Evolutionary conservation across 352 stramenopile genomes (phyloP).

Genomic region (Globisporangium perplexum): DNA sequence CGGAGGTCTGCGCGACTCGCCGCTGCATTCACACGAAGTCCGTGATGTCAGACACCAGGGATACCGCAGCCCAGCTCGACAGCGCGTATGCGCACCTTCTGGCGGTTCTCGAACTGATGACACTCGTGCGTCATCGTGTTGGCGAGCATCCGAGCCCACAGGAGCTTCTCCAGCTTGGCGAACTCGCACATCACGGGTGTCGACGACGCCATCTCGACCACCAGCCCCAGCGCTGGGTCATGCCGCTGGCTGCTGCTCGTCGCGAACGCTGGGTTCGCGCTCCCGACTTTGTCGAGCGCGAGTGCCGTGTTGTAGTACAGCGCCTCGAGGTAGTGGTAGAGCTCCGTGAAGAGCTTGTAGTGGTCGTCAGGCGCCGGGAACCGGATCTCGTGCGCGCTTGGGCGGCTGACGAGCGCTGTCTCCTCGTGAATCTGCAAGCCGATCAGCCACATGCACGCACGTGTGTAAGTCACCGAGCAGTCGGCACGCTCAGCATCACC

Average conservation of each 20-base stretch:
- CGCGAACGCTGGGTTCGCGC: not conserved
- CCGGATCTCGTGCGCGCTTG: not conserved
- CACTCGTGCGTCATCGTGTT: conserved; percentile 3
- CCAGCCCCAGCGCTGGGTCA: not conserved
- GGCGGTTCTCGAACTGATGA: not conserved
- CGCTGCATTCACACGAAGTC: not conserved
- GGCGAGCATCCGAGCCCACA: not conserved
- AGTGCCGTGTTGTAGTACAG: not conserved
- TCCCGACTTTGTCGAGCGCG: not conserved
- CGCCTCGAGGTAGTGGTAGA: conserved; percentile 2
- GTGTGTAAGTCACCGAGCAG: not conserved
- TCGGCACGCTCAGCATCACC: not conserved
- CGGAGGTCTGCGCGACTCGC: not conserved
- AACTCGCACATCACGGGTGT: conserved; percentile 1
- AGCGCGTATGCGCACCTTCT: not conserved
- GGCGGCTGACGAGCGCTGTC: no score
- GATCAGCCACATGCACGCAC: no score
- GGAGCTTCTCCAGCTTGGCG: not conserved
- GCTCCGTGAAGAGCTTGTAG: conserved; percentile 1
- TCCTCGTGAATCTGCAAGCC: no score
- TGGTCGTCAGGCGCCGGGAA: not conserved
- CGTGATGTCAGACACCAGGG: no score
- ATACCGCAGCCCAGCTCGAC: not conserved
- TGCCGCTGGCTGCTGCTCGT: not conserved
- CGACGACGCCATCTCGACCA: conserved; percentile 1